These are phyloP conservation scores for Lachancea lanzarotensis DNA, from an alignment of 805 yeast genomes.

Conservation along the genomic window DNA sequence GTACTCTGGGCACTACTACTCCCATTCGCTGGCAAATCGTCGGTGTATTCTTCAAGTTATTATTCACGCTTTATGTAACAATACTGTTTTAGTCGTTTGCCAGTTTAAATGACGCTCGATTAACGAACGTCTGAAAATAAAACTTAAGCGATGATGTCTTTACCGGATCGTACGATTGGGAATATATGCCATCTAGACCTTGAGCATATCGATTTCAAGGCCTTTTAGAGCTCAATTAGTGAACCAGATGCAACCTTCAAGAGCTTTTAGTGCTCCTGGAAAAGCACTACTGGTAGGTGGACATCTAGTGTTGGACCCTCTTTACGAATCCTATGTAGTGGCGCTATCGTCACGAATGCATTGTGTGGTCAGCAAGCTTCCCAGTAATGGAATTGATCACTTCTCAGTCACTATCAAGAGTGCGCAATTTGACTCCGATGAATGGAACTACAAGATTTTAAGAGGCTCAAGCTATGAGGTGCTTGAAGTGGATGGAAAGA, in stretches of 20 bases:
- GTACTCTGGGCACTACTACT: too few species aligned
- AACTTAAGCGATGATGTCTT: too few species aligned
- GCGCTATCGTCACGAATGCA: constrained; percentile 90
- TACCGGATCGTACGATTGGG: too few species aligned
- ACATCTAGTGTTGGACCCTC: constrained; percentile 77
- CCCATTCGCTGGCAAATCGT: too few species aligned
- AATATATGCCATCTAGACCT: too few species aligned
- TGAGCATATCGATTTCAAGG: background rate
- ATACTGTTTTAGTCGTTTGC: background rate
- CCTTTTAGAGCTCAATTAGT: background rate
- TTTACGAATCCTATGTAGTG: constrained; percentile 68
- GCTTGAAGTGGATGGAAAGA: constrained; percentile 30
- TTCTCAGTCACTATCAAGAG: constrained; percentile 46
- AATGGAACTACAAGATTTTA: constrained; percentile 52
- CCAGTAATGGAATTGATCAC: constrained; percentile 6
- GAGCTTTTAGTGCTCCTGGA: constrained; percentile 88
- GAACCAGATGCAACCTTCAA: constrained; percentile 10
- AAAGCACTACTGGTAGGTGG: constrained; percentile 95
- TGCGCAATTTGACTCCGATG: constrained; percentile 68
- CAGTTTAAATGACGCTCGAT: background rate
- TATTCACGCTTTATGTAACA: background rate
- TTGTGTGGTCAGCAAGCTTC: constrained; percentile 41
- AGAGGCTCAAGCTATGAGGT: constrained; percentile 13
- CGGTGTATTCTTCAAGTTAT: background rate
- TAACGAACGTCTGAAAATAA: background rate